These are phyloP conservation scores for Lichtheimia hyalospora DNA, from an alignment of 371 early-diverging fungal species.

Conservation along the genomic window DNA sequence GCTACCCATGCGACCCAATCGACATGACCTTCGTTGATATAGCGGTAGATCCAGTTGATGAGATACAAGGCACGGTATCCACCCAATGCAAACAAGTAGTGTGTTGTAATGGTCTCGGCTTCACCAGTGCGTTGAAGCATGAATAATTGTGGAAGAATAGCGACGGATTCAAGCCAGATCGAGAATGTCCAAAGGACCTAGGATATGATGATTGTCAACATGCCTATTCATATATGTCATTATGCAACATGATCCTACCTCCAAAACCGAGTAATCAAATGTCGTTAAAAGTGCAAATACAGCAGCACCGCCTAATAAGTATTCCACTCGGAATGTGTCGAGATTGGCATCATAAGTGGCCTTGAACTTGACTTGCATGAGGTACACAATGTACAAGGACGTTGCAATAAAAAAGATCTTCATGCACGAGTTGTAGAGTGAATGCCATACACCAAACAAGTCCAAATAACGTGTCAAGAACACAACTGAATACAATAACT, in stretches of 20 bases:
- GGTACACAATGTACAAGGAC: slow-evolving; percentile 84
- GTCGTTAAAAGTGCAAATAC: slow-evolving; percentile 73
- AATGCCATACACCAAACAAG: slow-evolving; percentile 71
- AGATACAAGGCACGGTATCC: slow-evolving; percentile 96
- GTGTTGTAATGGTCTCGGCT: slow-evolving; percentile 98
- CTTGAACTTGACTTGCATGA: slow-evolving; percentile 86
- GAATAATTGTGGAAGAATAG: slow-evolving; percentile 98
- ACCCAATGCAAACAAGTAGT: slow-evolving; percentile 97
- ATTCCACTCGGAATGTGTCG: slow-evolving; percentile 93
- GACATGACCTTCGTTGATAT: slow-evolving; percentile 60
- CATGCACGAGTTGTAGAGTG: slow-evolving; percentile 95
- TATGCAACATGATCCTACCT: slow-evolving; percentile 41
- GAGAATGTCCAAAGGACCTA: slow-evolving; percentile 94
- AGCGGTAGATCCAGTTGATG: slow-evolving; percentile 95
- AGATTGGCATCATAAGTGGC: slow-evolving; percentile 91
- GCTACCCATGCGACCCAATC: slow-evolving; percentile 82
- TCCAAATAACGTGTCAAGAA: slow-evolving; percentile 96
- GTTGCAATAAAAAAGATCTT: slow-evolving; percentile 93
- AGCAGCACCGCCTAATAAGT: slow-evolving; percentile 67
- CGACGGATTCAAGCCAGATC: slow-evolving; percentile 95
- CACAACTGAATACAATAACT: slow-evolving; percentile 91
- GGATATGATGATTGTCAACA: not conserved
- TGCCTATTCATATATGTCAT: not conserved
- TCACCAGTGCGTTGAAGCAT: slow-evolving; percentile 96
- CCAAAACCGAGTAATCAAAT: slow-evolving; percentile 68